Evolutionary conservation across 305 asterid genomes (phyloP), one percentile per base, ranked within the genome.

Genomic region (Rubia peregrina): DNA sequence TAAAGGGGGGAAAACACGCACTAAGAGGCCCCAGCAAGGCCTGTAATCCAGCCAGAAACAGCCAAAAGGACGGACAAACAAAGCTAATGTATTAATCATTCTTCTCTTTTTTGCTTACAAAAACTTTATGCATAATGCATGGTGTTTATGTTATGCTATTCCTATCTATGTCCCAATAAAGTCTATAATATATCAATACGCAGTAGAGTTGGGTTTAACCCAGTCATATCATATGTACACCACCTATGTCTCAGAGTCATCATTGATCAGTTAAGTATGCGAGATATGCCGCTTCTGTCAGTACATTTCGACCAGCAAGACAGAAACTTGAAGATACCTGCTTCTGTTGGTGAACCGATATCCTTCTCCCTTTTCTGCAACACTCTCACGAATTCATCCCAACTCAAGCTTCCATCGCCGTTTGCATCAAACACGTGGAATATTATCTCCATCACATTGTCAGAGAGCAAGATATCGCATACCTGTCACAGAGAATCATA

Each of bases 351-450:
- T 30, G 75, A 84, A 46, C 87, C 90, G 42, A 86, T 84, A 66
- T 94, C 98, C 44, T 75, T 84, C 73, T 85, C 93, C 68, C 99
- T 83, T 81, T 88, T 89, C 69, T 84, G 80, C 69, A 91, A 71
- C 65, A 91, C 98, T 73, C 99, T 82, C 24, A 94, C 78, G 61
- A 94, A 91, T 86, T 94, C 99, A 3, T 81, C 81, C 6, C 82
- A 75, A 72, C 96, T 88, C 79, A 94, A 82, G 73, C 73, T 88
- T 73, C 93, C 99, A 77, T 91, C 96, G 19, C 74, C 49, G 67
- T 91, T 91, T 67, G 85, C 75, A 49, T 94, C 96, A 43, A 94
- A 94, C 7, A 91, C 83, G 68, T 88, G 90, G 85, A 87, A 94
- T 68, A 91, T 80, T 2, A 94, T 70, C n/a, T 87, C 90, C 5